Base-by-base conservation (phyloP, 164 flowering plant species). In the Annona squamosa region DNA sequence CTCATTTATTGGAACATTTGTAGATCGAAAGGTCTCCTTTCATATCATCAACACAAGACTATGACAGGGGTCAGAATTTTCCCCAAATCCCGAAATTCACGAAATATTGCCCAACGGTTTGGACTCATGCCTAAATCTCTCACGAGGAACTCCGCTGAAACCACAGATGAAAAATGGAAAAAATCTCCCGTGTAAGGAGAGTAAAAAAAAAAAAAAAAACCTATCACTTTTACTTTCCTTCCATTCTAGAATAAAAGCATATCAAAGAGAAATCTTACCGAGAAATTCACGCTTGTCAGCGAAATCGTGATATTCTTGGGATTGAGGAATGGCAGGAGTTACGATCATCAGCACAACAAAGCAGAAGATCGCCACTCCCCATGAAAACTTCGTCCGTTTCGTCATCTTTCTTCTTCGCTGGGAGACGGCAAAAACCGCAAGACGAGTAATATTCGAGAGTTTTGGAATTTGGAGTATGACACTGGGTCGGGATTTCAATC, bases 291-390 rank as follows among this genome's bases (percentile, higher is more conserved):
- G 97, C 12, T 93, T 80, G 71, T 93, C 98, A 61, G 98, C 98
- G 82, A 95, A 95, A 78, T 95, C 85, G 77, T 95, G 99, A 74
- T 95, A 95, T 1, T 75, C 86, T 74, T 91, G 80, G 48, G 90
- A 83, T 79, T 95, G 99, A 67, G 94, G 99, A 72, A 90, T 91
- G 26, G 88, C 73, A 0, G 98, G 99, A 71, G 99, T 95, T 26
- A 93, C 93, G 78, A 91, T 65, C 98, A 95, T 95, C 71, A 95
- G 71, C 42, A 91, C 88, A 3, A 91, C 70, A 75, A 95, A 93
- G 72, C 88, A 83, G 6, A 89, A 2, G 41, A 90, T 81, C 56
- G 93, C 89, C 1, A 84, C 87, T 63, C 57, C 80, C 94, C 98
- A 95, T 59, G 82, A 80, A 69, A 48, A 78, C 16, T 82, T 26